Base-by-base conservation (phyloP, 2,329 filamentous ascomycete species). In the Rhinocladiella similis region DNA sequence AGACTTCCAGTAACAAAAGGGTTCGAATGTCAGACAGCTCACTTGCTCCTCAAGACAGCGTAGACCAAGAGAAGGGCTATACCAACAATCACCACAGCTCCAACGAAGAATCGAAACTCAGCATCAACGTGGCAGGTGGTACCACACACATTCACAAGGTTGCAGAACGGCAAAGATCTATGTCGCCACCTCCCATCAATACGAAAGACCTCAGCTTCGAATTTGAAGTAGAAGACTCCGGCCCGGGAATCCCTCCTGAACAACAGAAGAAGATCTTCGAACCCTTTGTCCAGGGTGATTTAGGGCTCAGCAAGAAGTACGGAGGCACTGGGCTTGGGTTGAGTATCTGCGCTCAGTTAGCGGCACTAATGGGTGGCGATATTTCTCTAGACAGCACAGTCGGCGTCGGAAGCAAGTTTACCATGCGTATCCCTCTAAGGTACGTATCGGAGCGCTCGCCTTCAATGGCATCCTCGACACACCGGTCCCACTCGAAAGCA, bases 201-300 rank as follows among this genome's bases (percentile, higher is more conserved):
- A 83, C 87, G 12, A 86, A 82, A 68, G 81, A 83, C n/a, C 83
- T 89, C 52, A 69, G 85, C 9, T 96, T 96, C 65, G 89, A 95
- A 67, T 96, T 96, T 59, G 89, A 95, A 68, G 90, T 96, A 1
- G 82, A 91, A 68, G 92, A 97, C 64, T 93, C 87, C 0, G 92
- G 92, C 0, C 91, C 91, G 0, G 92, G 92, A 25, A 96, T 96
- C 54, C 84, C 90, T 0, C 82, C 86, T 5, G 77, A 87, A 61
- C 83, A 95, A 71, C 90, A 91, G 65, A 79, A 89, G 54, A 87
- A 87, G 63, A 90, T 97, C 9, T 97, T 97, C 69, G 92, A 96
- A 70, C 92, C 92, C 0, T 97, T 97, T 68, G 89, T 96, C 0
- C 92, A 97, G 72, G 92, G 89, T n/a, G 91, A 96, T 68, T 76